A percentile compares a stretch with the other conserved stretches of the same genome.
Evolutionary conservation across 108 stramenopile species (phyloP).

Genomic region (Cyclostephanos invisitatus): DNA sequence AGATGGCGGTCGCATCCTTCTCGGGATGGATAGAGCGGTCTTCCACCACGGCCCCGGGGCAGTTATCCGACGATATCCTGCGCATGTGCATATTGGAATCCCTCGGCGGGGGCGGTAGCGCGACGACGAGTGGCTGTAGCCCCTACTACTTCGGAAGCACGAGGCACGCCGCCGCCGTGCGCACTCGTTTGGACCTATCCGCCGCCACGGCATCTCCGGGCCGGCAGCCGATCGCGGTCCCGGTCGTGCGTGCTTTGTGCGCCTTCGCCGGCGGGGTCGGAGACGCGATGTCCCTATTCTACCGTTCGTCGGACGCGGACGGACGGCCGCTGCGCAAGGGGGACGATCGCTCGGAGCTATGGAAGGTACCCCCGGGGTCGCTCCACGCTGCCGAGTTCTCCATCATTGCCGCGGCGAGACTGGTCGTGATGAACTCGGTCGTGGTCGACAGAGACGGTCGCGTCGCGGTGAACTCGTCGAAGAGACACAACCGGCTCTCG

Average conservation of each 20-base stretch:
- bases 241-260: slow-evolving; percentile 29
- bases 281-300: slow-evolving; percentile 17
- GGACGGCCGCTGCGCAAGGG: slow-evolving; percentile 13
- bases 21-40: slow-evolving; percentile 28
- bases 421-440: slow-evolving; percentile 35
- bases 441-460: slow-evolving; percentile 5
- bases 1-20: slow-evolving; percentile 29
- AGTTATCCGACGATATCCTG: slow-evolving; percentile 33
- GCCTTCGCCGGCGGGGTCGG: slow-evolving; percentile 44
- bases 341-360: slow-evolving; percentile 1
- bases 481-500: slow-evolving; percentile 31
- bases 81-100: slow-evolving; percentile 43
- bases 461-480: neutral
- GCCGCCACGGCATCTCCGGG: slow-evolving; percentile 32
- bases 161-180: slow-evolving; percentile 24
- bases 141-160: slow-evolving; percentile 7
- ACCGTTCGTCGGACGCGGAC: slow-evolving; percentile 14
- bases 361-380: slow-evolving; percentile 37
- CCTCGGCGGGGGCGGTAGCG: slow-evolving; percentile 31
- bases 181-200: slow-evolving; percentile 31
- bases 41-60: slow-evolving; percentile 21
- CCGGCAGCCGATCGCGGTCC: slow-evolving; percentile 34
- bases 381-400: slow-evolving; percentile 27
- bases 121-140: neutral
- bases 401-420: slow-evolving; percentile 30